Evolutionary conservation across 2,329 filamentous ascomycete genomes (phyloP), one percentile per base, ranked within the genome.

Genomic region (Penicillium sp.): DNA sequence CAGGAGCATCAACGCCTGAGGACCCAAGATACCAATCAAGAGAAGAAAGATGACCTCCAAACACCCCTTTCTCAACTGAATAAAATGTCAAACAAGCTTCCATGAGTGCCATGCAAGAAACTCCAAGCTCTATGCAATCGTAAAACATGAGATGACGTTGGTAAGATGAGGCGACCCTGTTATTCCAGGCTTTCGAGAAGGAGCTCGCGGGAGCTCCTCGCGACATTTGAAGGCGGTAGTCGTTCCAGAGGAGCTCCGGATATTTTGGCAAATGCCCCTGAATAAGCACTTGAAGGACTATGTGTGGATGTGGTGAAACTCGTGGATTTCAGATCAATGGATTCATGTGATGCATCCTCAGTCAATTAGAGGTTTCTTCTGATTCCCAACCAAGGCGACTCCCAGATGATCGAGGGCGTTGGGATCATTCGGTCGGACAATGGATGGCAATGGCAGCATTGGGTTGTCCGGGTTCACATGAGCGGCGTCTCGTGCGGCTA

Each of bases 401-500:
- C 87, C 87, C 18, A 89, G 71, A 54, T 82, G 80, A 50, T 82
- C 78, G 54, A 89, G 77, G 35, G 86, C 86, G 51, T 84, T 81
- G 36, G 81, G 87, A 72, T 98, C 93, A 60, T 85, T 88, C 5
- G 91, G 87, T 52, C 90, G 83, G 58, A 98, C 86, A 62, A 99
- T 95, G 7, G 85, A 88, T 62, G 89, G 87, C 1, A 93, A 89
- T 0, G 95, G 93, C n/a, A 97, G 78, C 88, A 96, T 93, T 0
- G 93, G 95, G 68, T 95, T 95, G 61, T 96, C 91, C 0, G 89
- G 89, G 66, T 94, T 92, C 60, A 98, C 89, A 61, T 90, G 87
- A 16, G 91, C 89, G 2, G 95, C 94, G 68, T 98, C 94, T 75
- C 93, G 94, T 44, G 95, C 95, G 0, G 95, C 91, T 77, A 96